phyloP scores from a whole-genome alignment of 441 rosid species.

The Dalechampia spathulata region DNA sequence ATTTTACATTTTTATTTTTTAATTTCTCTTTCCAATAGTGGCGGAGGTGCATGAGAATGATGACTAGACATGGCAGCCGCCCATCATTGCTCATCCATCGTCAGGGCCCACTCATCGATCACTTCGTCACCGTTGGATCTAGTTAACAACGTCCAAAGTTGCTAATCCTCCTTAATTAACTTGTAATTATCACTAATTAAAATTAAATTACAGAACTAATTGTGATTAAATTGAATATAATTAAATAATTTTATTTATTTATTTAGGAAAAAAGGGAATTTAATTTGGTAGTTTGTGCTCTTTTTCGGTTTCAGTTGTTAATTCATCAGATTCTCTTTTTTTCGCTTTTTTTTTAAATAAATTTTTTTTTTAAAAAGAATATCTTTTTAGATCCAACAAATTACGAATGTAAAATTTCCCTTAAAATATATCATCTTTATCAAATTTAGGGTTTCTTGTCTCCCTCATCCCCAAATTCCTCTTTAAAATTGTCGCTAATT shows the following conservation, averaged over 20 bases:
- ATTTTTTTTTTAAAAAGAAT: not conserved
- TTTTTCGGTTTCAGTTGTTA: constrained; percentile 1
- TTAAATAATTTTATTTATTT: not conserved
- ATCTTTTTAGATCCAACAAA: constrained; percentile 35
- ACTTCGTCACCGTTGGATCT: not conserved
- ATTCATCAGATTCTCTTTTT: constrained; percentile 14
- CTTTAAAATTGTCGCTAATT: constrained; percentile 9
- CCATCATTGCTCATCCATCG: constrained; percentile 1
- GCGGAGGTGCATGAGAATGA: constrained; percentile 1
- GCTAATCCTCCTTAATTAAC: not conserved
- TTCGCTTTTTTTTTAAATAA: not conserved
- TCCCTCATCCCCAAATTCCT: not conserved
- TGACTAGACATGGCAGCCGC: constrained; percentile 1
- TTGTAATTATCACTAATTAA: too few relatives aligned
- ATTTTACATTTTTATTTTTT: not conserved
- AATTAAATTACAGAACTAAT: too few relatives aligned
- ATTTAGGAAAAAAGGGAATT: not conserved
- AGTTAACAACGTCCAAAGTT: too few relatives aligned
- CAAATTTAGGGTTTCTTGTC: constrained; percentile 26
- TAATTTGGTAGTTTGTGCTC: not conserved
- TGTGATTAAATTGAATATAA: too few relatives aligned
- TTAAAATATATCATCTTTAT: constrained; percentile 11
- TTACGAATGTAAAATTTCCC: constrained; percentile 21
- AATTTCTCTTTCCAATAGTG: not conserved
- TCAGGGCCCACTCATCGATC: not conserved